Evolutionary conservation across 352 stramenopile species (phyloP).

Genomic region (Phytophthora boehmeriae): DNA sequence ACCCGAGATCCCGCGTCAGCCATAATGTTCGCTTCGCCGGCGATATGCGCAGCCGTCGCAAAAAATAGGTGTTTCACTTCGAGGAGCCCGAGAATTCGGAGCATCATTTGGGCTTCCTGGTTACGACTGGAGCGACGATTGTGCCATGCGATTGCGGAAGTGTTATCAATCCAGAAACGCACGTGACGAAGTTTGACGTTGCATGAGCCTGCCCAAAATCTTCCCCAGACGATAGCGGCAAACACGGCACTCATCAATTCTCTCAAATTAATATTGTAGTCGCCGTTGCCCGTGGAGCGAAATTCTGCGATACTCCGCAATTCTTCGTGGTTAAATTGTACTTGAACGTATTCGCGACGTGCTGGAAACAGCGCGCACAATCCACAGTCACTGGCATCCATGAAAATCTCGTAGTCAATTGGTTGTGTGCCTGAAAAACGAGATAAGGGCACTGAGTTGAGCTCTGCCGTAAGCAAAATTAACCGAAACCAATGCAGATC

Average conservation of each 20-base stretch:
- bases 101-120: conserved; percentile 14
- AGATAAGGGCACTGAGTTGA: background rate
- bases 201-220: background rate
- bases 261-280: conserved; percentile 25
- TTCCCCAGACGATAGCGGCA: conserved; percentile 4
- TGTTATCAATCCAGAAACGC: conserved; percentile 12
- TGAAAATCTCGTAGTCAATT: conserved; percentile 1
- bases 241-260: conserved; percentile 23
- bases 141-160: conserved; percentile 12
- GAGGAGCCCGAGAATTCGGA: conserved; percentile 6
- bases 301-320: background rate
- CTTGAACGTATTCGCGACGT: conserved; percentile 7
- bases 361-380: conserved; percentile 21
- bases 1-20: conserved; percentile 23
- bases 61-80: conserved; percentile 21
- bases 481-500: conserved; percentile 6
- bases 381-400: conserved; percentile 23
- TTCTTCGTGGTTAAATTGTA: conserved; percentile 9
- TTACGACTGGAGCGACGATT: conserved; percentile 12
- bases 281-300: background rate
- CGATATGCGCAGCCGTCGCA: conserved; percentile 7
- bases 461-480: background rate
- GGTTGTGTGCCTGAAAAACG: conserved; percentile 1
- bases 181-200: background rate
- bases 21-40: conserved; percentile 14